Conservation (phyloP, 805 yeast genomes). For the Jamesozyma piceae region DNA sequence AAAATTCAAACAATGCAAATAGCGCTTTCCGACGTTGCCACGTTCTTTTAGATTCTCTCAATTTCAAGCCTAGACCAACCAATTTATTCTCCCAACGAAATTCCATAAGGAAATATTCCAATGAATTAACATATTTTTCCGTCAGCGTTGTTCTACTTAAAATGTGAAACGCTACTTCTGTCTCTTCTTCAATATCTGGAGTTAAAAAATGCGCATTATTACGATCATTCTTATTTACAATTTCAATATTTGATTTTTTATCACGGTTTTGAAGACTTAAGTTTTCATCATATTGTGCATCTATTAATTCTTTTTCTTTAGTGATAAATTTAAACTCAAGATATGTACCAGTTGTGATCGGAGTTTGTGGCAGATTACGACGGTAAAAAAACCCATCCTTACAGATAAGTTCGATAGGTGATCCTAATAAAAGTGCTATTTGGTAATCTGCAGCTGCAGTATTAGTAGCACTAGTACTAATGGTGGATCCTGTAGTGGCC, state of each 20-base stretch:
- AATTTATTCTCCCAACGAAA: conserved; percentile 31
- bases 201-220: conserved; percentile 25
- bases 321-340: conserved; percentile 25
- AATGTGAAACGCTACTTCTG: conserved; percentile 21
- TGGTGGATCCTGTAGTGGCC: background rate
- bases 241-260: background rate
- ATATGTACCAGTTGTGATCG: conserved; percentile 27
- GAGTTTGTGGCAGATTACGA: conserved; percentile 18
- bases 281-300: conserved; percentile 7
- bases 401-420: conserved; percentile 27
- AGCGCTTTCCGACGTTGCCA: conserved; percentile 32
- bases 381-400: conserved; percentile 27
- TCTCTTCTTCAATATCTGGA: conserved; percentile 23
- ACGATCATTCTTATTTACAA: conserved; percentile 19
- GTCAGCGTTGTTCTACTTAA: conserved; percentile 25
- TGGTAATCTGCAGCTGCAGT: conserved; percentile 3
- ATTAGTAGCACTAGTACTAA: background rate
- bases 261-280: background rate
- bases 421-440: conserved; percentile 16
- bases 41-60: conserved; percentile 30
- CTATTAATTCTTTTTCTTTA: conserved; percentile 24
- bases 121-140: conserved; percentile 28
- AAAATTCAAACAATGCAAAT: conserved; percentile 29
- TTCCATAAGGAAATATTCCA: conserved; percentile 31
- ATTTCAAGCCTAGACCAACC: conserved; percentile 25